These are phyloP conservation scores for Trametes sp. DNA, from an alignment of 1,284 basidiomycete genomes.

Conservation along the genomic window DNA sequence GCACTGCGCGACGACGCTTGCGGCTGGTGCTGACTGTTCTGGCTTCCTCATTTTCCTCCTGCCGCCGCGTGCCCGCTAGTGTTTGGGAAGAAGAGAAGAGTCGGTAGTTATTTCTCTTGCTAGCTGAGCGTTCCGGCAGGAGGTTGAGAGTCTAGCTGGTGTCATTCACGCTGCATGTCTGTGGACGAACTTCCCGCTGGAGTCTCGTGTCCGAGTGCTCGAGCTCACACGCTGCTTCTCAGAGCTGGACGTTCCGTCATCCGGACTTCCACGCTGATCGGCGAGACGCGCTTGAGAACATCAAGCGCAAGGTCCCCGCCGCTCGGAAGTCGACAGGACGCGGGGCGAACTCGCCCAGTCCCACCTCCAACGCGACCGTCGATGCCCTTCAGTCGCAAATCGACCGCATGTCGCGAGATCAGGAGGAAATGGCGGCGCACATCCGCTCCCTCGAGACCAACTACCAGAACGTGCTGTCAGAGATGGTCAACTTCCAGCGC, in stretches of 20 bases:
- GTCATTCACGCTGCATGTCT: conserved; percentile 14
- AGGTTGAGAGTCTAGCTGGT: conserved; percentile 1
- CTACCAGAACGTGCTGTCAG: conserved; percentile 80
- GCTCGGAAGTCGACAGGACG: conserved; percentile 59
- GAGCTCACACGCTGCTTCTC: conserved; percentile 31
- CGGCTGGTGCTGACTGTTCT: conserved; percentile 6
- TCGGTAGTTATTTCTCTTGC: conserved; percentile 1
- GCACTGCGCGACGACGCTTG: conserved; percentile 8
- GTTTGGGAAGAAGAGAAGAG: not conserved
- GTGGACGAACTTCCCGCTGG: conserved; percentile 12
- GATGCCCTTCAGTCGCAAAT: conserved; percentile 59
- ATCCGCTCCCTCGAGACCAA: conserved; percentile 74
- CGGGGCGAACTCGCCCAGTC: conserved; percentile 41
- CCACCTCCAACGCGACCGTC: conserved; percentile 38
- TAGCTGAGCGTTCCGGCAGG: conserved; percentile 17
- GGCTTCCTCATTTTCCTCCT: conserved; percentile 4
- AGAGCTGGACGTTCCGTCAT: conserved; percentile 97
- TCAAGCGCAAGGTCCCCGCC: conserved; percentile 91
- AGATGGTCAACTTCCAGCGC: conserved; percentile 86
- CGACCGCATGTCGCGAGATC: conserved; percentile 56
- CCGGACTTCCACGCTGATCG: conserved; percentile 92
- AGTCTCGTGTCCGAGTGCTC: conserved; percentile 6
- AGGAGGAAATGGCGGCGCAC: conserved; percentile 68
- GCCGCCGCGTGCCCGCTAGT: conserved; percentile 17
- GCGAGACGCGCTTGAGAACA: conserved; percentile 88